These are phyloP conservation scores for Chrysosphaeria jannelii DNA, from an alignment of 2,329 filamentous ascomycete genomes.

Conservation along the genomic window DNA sequence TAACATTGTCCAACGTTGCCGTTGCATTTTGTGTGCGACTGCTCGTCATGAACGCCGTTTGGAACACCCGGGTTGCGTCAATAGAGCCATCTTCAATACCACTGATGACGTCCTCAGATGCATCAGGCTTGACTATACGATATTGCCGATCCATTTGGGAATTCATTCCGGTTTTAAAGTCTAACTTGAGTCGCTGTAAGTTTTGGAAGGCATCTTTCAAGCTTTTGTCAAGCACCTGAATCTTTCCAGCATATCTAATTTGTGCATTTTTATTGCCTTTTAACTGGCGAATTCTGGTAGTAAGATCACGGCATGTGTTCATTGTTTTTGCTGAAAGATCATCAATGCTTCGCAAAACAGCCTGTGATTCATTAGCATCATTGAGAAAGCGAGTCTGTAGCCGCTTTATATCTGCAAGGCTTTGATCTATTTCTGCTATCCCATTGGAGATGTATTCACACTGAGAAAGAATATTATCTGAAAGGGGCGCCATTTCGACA, in stretches of 20 bases:
- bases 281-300: slow-evolving; percentile 48
- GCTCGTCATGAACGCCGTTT: slow-evolving; percentile 56
- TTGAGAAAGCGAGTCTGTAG: slow-evolving; percentile 43
- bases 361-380: slow-evolving; percentile 48
- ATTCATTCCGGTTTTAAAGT: slow-evolving; percentile 51
- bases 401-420: slow-evolving; percentile 39
- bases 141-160: slow-evolving; percentile 75
- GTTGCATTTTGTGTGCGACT: slow-evolving; percentile 58
- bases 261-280: slow-evolving; percentile 48
- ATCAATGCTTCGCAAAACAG: slow-evolving; percentile 48
- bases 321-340: slow-evolving; percentile 50
- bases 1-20: slow-evolving; percentile 48
- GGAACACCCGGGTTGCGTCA: slow-evolving; percentile 54
- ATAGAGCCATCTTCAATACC: slow-evolving; percentile 44
- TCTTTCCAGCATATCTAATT: slow-evolving; percentile 47
- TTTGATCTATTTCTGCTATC: slow-evolving; percentile 42
- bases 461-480: slow-evolving; percentile 46
- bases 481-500: slow-evolving; percentile 42
- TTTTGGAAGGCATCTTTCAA: slow-evolving; percentile 54
- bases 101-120: slow-evolving; percentile 45
- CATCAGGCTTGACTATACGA: slow-evolving; percentile 61
- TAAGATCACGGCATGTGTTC: slow-evolving; percentile 50
- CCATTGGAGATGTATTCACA: slow-evolving; percentile 52
- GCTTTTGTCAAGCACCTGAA: slow-evolving; percentile 49
- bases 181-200: slow-evolving; percentile 54